Evolutionary conservation across 2,329 filamentous ascomycete species (phyloP).

Genomic region (Neofusicoccum kwambonambiense): DNA sequence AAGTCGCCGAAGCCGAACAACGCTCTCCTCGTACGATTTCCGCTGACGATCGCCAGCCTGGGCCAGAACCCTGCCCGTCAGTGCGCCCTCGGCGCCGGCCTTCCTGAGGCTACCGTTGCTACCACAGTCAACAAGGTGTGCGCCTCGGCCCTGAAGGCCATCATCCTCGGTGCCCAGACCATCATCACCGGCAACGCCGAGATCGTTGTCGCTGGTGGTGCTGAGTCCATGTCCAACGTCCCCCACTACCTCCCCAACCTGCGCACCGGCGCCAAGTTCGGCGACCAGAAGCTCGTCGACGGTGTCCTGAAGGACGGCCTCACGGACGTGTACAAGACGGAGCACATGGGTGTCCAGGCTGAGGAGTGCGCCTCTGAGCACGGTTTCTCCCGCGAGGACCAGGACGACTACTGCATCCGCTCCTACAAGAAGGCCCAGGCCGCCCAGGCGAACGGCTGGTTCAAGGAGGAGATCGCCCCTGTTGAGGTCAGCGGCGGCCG

Average conservation of each 20-base stretch:
- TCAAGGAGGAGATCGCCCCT: constrained; percentile 83
- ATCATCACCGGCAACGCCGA: constrained; percentile 95
- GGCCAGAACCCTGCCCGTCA: constrained; percentile 96
- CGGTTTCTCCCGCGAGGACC: constrained; percentile 74
- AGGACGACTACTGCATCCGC: constrained; percentile 94
- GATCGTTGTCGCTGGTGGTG: constrained; percentile 88
- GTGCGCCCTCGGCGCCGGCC: constrained; percentile 85
- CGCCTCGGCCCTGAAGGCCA: constrained; percentile 89
- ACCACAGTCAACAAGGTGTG: constrained; percentile 99
- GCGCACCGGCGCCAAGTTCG: constrained; percentile 88
- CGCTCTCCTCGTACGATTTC: background rate
- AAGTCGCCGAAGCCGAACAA: constrained; percentile 32
- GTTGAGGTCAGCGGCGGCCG: constrained; percentile 84
- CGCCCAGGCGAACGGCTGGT: constrained; percentile 76
- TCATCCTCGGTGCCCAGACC: constrained; percentile 91
- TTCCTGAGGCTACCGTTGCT: constrained; percentile 74
- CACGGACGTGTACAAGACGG: constrained; percentile 90
- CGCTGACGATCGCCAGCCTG: constrained; percentile 57
- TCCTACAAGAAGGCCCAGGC: constrained; percentile 92
- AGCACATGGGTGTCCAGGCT: constrained; percentile 92
- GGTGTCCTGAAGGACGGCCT: constrained; percentile 92
- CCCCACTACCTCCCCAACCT: constrained; percentile 92
- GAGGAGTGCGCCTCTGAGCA: constrained; percentile 91
- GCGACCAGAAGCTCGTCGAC: constrained; percentile 83
- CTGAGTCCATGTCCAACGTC: constrained; percentile 98